These are phyloP conservation scores for Beauveria caledonica DNA, from an alignment of 2,329 filamentous ascomycete species.

Conservation along the genomic window DNA sequence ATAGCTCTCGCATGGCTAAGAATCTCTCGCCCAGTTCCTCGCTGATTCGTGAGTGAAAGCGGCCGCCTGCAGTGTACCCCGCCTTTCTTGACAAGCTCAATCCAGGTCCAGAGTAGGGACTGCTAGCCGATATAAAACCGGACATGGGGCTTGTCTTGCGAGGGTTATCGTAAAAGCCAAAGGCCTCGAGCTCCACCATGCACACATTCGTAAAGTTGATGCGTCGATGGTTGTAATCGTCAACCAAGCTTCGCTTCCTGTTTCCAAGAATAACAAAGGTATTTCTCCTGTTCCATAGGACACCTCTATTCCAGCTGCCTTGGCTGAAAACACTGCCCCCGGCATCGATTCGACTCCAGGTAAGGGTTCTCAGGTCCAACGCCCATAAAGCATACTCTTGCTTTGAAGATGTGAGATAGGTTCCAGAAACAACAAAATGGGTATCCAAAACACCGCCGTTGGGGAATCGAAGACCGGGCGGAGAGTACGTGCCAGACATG, in stretches of 20 bases:
- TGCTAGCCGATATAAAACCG: slow-evolving; percentile 77
- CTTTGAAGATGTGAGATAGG: slow-evolving; percentile 94
- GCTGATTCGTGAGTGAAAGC: slow-evolving; percentile 66
- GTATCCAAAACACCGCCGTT: slow-evolving; percentile 94
- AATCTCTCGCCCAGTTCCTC: slow-evolving; percentile 80
- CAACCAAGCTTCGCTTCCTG: slow-evolving; percentile 83
- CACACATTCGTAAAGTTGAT: slow-evolving; percentile 98
- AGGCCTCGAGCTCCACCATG: slow-evolving; percentile 93
- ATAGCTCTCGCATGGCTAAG: slow-evolving; percentile 70
- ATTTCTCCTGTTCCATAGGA: slow-evolving; percentile 88
- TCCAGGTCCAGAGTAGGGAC: slow-evolving; percentile 50
- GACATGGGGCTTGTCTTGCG: slow-evolving; percentile 70
- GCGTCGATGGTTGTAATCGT: slow-evolving; percentile 95
- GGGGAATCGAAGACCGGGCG: slow-evolving; percentile 87
- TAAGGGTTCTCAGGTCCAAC: slow-evolving; percentile 76
- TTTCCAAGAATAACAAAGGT: slow-evolving; percentile 94
- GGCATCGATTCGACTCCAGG: slow-evolving; percentile 93
- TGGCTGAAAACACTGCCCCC: slow-evolving; percentile 91
- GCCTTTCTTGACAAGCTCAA: slow-evolving; percentile 52
- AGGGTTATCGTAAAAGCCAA: slow-evolving; percentile 95
- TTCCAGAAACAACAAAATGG: slow-evolving; percentile 94
- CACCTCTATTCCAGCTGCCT: slow-evolving; percentile 93
- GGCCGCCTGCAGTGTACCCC: slow-evolving; percentile 63
- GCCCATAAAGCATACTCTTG: slow-evolving; percentile 98
- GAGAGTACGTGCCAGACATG: slow-evolving; percentile 81